Evolutionary conservation across 2,329 filamentous ascomycete genomes (phyloP).

Genomic region (Fusarium ramigenum): DNA sequence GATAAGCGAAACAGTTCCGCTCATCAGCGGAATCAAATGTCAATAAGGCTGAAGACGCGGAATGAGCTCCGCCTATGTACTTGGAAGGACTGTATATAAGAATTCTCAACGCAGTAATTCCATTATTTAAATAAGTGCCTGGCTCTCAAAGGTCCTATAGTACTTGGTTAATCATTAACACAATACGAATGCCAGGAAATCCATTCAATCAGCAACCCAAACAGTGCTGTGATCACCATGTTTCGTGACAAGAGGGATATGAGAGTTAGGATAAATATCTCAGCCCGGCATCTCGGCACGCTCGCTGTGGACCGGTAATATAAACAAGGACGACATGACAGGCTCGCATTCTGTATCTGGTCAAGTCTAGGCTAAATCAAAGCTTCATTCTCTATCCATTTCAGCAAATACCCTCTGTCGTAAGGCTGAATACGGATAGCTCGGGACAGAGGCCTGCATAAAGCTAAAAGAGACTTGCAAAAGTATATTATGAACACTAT

Average conservation of each 20-base stretch:
- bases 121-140: neutral
- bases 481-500: neutral
- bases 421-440: neutral
- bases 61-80: neutral
- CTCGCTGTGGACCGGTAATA: neutral
- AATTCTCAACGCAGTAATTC: neutral
- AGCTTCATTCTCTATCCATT: neutral
- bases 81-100: too few species aligned
- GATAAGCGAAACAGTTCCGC: accelerated
- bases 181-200: accelerated
- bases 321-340: neutral
- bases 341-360: neutral
- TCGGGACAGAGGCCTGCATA: neutral
- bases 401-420: too few species aligned
- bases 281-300: neutral
- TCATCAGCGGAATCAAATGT: accelerated
- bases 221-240: too few species aligned
- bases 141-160: neutral
- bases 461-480: neutral
- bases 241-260: accelerated
- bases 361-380: neutral
- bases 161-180: accelerated
- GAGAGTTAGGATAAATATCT: neutral
- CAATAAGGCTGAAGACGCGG: neutral
- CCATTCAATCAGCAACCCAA: accelerated